Percentiles rank a stretch among this genome's conserved stretches.
Conservation (phyloP, 495 filamentous ascomycete genomes). For the Peziza echinospora region DNA sequence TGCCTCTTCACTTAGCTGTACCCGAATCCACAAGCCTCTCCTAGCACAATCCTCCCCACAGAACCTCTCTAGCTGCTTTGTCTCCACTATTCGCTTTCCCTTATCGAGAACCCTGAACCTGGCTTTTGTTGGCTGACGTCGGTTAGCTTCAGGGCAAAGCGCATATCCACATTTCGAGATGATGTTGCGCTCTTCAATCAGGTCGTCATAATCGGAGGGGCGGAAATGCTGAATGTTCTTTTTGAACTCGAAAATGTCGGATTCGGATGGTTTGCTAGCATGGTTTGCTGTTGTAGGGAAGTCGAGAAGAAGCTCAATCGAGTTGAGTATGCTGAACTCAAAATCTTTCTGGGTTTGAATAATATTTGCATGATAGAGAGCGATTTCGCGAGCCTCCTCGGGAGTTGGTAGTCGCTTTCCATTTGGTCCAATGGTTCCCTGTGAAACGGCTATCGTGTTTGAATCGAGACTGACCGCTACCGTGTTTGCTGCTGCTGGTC, state of each 20-base stretch:
- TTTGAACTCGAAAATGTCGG: conserved; percentile 27
- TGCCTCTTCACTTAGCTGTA: conserved; percentile 59
- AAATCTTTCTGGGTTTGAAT: conserved; percentile 57
- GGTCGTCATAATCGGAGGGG: conserved; percentile 62
- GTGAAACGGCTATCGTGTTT: conserved; percentile 19
- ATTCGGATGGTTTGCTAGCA: conserved; percentile 24
- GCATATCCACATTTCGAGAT: conserved; percentile 59
- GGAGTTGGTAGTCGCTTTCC: conserved; percentile 24
- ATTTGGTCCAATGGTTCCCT: neutral
- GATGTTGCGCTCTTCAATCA: conserved; percentile 71
- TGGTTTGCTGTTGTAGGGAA: conserved; percentile 37
- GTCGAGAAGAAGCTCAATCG: conserved; percentile 44
- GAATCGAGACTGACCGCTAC: neutral
- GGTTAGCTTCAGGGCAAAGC: conserved; percentile 41
- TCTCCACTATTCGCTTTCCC: conserved; percentile 35
- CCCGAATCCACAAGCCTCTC: conserved; percentile 59
- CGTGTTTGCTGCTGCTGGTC: neutral
- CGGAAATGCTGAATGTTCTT: conserved; percentile 45
- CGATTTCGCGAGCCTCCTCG: conserved; percentile 34
- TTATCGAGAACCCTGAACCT: conserved; percentile 26
- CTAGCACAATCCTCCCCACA: conserved; percentile 61
- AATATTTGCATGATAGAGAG: conserved; percentile 56
- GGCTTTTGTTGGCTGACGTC: conserved; percentile 25
- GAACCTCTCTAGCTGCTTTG: conserved; percentile 60
- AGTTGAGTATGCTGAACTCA: conserved; percentile 45